Evolutionary conservation across 768 basidiomycete species (phyloP).

Genomic region (Russula vinacea): DNA sequence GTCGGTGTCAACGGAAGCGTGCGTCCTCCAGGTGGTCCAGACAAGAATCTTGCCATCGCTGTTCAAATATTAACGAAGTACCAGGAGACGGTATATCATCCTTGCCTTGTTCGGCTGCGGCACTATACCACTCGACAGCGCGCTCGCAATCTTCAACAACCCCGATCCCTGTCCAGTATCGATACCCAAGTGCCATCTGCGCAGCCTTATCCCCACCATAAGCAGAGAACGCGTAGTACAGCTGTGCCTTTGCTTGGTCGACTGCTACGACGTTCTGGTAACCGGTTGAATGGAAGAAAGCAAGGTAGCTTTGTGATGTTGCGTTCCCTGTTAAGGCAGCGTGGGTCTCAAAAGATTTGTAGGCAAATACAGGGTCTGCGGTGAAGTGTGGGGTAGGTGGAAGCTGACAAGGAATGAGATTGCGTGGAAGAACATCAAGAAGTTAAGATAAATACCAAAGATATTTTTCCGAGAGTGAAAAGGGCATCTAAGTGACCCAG

Average conservation of each 20-base stretch:
- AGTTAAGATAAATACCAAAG: constrained; percentile 47
- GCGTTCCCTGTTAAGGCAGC: constrained; percentile 75
- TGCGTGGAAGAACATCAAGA: not conserved
- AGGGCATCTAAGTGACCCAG: constrained; percentile 73
- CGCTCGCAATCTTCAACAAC: constrained; percentile 80
- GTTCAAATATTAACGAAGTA: constrained; percentile 12
- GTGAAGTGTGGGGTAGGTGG: constrained; percentile 68
- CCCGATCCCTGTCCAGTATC: constrained; percentile 95
- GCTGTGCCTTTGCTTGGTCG: constrained; percentile 77
- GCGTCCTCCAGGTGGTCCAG: constrained; percentile 88
- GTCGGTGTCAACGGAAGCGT: constrained; percentile 80
- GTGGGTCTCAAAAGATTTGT: constrained; percentile 59
- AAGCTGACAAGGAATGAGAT: constrained; percentile 45
- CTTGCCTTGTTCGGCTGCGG: constrained; percentile 79
- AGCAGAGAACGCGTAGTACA: constrained; percentile 93
- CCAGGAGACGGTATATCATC: not conserved
- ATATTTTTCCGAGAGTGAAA: constrained; percentile 62
- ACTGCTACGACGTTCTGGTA: constrained; percentile 61
- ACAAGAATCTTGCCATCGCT: constrained; percentile 78
- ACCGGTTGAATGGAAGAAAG: constrained; percentile 87
- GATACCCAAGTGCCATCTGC: constrained; percentile 89
- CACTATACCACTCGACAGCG: constrained; percentile 86
- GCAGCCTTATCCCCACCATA: constrained; percentile 83
- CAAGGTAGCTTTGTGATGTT: constrained; percentile 79
- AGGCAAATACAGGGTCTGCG: constrained; percentile 59